These are phyloP conservation scores for Kalanchoe fedtschenkoi DNA, from an alignment of 164 flowering plant genomes.

Conservation along the genomic window DNA sequence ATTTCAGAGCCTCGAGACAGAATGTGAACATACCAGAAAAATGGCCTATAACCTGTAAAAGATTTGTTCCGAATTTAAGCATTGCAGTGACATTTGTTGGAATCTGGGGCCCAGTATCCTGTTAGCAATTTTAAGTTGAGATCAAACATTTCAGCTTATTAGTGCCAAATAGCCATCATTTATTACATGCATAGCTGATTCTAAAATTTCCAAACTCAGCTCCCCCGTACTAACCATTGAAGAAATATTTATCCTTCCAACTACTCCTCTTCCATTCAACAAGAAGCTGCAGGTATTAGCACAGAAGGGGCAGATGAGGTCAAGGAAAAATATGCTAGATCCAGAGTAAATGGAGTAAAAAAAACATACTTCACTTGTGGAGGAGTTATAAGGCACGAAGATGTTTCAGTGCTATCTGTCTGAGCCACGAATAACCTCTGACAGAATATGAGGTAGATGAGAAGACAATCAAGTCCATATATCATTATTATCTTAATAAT, in stretches of 20 bases:
- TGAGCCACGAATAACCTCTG: slow-evolving; percentile 74
- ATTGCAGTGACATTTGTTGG: slow-evolving; percentile 56
- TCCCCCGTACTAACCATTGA: slow-evolving; percentile 41
- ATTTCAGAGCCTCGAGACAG: not conserved
- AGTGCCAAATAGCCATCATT: not conserved
- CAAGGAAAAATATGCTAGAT: not conserved
- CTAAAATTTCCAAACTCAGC: not conserved
- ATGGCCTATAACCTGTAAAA: slow-evolving; percentile 78
- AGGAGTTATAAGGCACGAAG: slow-evolving; percentile 76
- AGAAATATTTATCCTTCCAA: slow-evolving; percentile 33
- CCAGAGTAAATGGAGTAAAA: slow-evolving; percentile 8
- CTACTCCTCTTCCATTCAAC: slow-evolving; percentile 75
- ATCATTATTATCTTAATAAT: not conserved
- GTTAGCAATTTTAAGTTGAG: not conserved
- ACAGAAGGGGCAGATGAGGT: slow-evolving; percentile 4
- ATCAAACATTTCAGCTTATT: not conserved
- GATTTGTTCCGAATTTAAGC: slow-evolving; percentile 79
- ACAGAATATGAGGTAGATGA: slow-evolving; percentile 10
- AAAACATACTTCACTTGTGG: slow-evolving; percentile 55
- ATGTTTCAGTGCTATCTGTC: slow-evolving; percentile 56
- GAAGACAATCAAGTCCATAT: not conserved
- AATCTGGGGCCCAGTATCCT: slow-evolving; percentile 79
- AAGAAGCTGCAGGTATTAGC: slow-evolving; percentile 49
- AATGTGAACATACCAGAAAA: slow-evolving; percentile 46
- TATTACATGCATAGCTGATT: not conserved